Evolutionary conservation across 2,329 filamentous ascomycete genomes (phyloP).

Genomic region (Annulohypoxylon truncatum): DNA sequence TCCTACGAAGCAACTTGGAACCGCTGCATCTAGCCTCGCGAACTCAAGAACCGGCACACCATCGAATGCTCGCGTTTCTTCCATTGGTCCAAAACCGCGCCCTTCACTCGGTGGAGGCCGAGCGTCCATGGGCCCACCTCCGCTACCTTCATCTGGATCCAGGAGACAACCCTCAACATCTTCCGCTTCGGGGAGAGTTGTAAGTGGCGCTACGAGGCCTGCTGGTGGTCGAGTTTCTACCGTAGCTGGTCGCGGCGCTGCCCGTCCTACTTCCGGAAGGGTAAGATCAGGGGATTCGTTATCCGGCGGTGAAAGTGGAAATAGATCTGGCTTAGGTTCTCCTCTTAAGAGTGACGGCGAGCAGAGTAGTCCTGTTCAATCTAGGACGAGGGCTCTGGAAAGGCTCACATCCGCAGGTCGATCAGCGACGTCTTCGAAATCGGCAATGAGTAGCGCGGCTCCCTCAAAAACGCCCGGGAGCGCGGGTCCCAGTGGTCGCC

Average conservation of each 20-base stretch:
- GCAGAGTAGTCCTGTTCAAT: constrained; percentile 60
- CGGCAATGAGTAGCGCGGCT: constrained; percentile 44
- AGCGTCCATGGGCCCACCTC: constrained; percentile 76
- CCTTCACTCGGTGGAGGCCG: constrained; percentile 66
- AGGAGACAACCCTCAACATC: constrained; percentile 60
- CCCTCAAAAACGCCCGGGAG: constrained; percentile 46
- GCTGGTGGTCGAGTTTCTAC: constrained; percentile 56
- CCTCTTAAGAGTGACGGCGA: constrained; percentile 65
- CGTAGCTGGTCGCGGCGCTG: constrained; percentile 50
- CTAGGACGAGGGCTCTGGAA: constrained; percentile 64
- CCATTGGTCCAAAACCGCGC: constrained; percentile 63
- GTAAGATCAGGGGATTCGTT: constrained; percentile 61
- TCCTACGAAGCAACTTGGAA: constrained; percentile 77
- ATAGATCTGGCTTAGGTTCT: constrained; percentile 56
- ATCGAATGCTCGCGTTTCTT: constrained; percentile 62
- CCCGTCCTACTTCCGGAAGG: constrained; percentile 56
- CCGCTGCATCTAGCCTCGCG: constrained; percentile 64
- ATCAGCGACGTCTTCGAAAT: constrained; percentile 51
- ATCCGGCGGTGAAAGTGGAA: constrained; percentile 56
- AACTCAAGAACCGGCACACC: constrained; percentile 75
- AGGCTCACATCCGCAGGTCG: constrained; percentile 57
- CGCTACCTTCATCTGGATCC: constrained; percentile 58
- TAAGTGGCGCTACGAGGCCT: constrained; percentile 52
- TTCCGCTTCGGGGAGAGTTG: constrained; percentile 53
- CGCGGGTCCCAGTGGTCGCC: constrained; percentile 50